These are phyloP conservation scores for Cercospora sp. DNA, from an alignment of 2,329 filamentous ascomycete species.

Conservation along the genomic window DNA sequence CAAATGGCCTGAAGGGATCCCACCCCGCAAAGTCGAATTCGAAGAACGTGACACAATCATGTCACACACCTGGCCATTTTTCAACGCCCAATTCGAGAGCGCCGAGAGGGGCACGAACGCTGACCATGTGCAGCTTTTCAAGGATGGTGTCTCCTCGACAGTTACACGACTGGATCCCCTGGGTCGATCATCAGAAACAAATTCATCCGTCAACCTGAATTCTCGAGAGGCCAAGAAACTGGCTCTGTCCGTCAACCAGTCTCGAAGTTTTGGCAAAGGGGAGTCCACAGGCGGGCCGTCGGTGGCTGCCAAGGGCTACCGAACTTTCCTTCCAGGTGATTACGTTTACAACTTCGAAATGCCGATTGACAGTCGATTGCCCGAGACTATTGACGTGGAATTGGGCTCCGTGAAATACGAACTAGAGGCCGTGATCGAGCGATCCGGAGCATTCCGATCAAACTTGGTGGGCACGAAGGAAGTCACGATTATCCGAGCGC, in stretches of 20 bases:
- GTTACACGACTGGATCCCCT: constrained; percentile 37
- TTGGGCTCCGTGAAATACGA: constrained; percentile 87
- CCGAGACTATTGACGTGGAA: constrained; percentile 83
- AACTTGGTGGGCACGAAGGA: constrained; percentile 82
- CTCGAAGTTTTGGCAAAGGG: constrained; percentile 80
- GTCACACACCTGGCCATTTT: constrained; percentile 88
- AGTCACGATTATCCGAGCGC: constrained; percentile 78
- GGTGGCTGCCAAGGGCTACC: constrained; percentile 76
- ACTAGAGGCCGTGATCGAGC: constrained; percentile 79
- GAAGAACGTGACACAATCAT: constrained; percentile 82
- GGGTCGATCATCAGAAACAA: constrained; percentile 39
- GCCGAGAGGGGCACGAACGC: constrained; percentile 63
- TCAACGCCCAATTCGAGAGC: constrained; percentile 70
- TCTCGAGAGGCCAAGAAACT: constrained; percentile 63
- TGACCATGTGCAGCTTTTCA: constrained; percentile 60
- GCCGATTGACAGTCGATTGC: constrained; percentile 73
- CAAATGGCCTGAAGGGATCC: constrained; percentile 95
- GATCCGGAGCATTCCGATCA: constrained; percentile 84
- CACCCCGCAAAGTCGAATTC: constrained; percentile 78
- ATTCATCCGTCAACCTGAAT: constrained; percentile 46
- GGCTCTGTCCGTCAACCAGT: constrained; percentile 77
- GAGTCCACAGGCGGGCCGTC: constrained; percentile 61
- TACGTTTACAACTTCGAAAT: constrained; percentile 79
- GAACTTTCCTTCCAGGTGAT: constrained; percentile 75
- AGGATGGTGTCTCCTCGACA: constrained; percentile 39